These are phyloP conservation scores for Xylaria sp. DNA, from an alignment of 2,329 filamentous ascomycete species.

Conservation along the genomic window DNA sequence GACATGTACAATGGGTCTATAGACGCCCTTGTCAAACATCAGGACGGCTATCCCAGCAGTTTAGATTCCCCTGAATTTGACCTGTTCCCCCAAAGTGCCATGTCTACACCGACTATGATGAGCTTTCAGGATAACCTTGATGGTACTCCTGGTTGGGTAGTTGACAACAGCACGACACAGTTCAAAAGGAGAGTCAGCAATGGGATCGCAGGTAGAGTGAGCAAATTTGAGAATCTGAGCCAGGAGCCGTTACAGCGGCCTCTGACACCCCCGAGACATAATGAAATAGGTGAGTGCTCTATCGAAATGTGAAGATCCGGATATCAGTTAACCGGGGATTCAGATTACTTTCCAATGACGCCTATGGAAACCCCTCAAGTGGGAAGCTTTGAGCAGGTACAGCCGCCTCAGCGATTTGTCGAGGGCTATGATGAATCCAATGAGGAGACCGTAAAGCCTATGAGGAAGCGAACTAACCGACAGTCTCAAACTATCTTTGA, in stretches of 20 bases:
- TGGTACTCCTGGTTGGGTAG: constrained; percentile 53
- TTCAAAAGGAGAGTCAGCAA: constrained; percentile 62
- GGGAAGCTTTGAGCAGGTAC: constrained; percentile 49
- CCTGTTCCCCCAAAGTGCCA: constrained; percentile 53
- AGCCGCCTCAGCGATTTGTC: constrained; percentile 57
- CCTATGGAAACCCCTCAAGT: constrained; percentile 68
- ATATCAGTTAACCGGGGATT: constrained; percentile 29
- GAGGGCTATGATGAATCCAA: constrained; percentile 69
- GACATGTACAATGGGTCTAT: constrained; percentile 53
- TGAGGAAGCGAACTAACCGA: constrained; percentile 49
- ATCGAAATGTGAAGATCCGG: background rate
- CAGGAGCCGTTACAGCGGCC: constrained; percentile 56
- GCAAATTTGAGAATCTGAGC: constrained; percentile 62
- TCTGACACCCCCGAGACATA: constrained; percentile 67
- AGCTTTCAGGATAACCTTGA: constrained; percentile 56
- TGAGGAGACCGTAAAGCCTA: constrained; percentile 69
- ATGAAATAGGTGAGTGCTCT: constrained; percentile 59
- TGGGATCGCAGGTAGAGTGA: constrained; percentile 64
- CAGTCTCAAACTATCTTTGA: constrained; percentile 61
- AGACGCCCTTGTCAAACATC: constrained; percentile 53
- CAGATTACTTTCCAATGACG: constrained; percentile 70
- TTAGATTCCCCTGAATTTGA: constrained; percentile 57
- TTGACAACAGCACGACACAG: constrained; percentile 54
- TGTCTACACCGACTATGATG: constrained; percentile 58
- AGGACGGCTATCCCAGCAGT: constrained; percentile 49